Evolutionary conservation across 1,284 basidiomycete genomes (phyloP).

Genomic region (Porodaedalea pini): DNA sequence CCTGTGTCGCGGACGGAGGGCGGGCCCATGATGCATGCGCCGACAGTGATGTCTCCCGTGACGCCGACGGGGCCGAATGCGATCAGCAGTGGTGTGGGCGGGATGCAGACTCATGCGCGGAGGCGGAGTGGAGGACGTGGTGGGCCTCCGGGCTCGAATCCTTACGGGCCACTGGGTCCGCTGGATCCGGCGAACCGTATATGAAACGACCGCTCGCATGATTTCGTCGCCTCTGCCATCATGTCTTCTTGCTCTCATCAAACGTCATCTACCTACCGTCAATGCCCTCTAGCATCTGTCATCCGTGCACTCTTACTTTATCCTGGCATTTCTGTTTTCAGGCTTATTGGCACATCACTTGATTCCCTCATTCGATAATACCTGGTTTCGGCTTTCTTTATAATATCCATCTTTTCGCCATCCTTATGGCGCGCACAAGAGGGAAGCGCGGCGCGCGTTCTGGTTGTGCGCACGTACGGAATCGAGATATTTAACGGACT

Average conservation of each 20-base stretch:
- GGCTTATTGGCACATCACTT: constrained; percentile 6
- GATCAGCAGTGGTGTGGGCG: constrained; percentile 36
- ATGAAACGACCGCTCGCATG: background rate
- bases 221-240: background rate
- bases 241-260: constrained; percentile 3
- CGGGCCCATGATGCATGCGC: constrained; percentile 33
- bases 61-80: constrained; percentile 33
- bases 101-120: constrained; percentile 41
- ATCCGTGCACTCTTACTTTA: background rate
- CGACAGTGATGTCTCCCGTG: constrained; percentile 46
- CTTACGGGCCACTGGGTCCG: constrained; percentile 76
- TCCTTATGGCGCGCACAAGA: background rate
- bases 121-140: constrained; percentile 41
- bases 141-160: constrained; percentile 33
- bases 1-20: constrained; percentile 51
- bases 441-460: constrained; percentile 7
- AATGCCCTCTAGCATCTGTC: background rate
- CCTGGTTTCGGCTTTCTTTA: background rate
- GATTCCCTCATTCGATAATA: constrained; percentile 3
- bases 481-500: background rate
- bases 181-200: constrained; percentile 52
- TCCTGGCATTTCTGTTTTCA: background rate
- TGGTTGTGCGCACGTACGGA: background rate
- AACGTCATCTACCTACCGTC: background rate
- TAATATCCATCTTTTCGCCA: background rate